These are phyloP conservation scores for Thalassiosira livingstoniorum DNA, from an alignment of 352 stramenopile species.

Conservation along the genomic window DNA sequence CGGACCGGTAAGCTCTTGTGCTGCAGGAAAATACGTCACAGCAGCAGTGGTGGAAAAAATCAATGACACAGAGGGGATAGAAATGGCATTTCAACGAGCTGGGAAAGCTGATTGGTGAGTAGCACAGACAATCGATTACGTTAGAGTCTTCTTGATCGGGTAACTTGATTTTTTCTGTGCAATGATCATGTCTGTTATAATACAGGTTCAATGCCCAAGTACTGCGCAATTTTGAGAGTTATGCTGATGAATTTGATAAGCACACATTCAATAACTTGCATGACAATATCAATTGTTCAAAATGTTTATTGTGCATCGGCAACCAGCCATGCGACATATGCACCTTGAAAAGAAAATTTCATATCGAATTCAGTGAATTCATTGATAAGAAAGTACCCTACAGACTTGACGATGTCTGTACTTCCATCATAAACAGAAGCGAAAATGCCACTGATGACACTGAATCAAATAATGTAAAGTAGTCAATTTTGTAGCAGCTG, in stretches of 20 bases:
- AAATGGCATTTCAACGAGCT: constrained; percentile 87
- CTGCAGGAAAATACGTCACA: constrained; percentile 90
- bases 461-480: no score
- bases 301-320: constrained; percentile 31
- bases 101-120: constrained; percentile 87
- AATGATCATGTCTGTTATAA: background rate
- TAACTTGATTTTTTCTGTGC: constrained; percentile 1
- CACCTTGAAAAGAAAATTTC: constrained; percentile 37
- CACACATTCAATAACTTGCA: constrained; percentile 81
- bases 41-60: constrained; percentile 88
- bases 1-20: constrained; percentile 86
- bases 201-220: constrained; percentile 89
- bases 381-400: constrained; percentile 15
- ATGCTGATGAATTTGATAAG: constrained; percentile 85
- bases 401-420: constrained; percentile 34
- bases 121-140: background rate
- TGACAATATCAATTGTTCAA: no score
- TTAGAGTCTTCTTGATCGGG: background rate
- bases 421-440: no score
- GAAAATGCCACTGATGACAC: no score
- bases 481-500: no score
- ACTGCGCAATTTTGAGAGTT: constrained; percentile 90
- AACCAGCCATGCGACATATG: constrained; percentile 34
- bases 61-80: constrained; percentile 81
- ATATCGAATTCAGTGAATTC: constrained; percentile 14